Evolutionary conservation across 805 yeast species (phyloP), one percentile per base, ranked within the genome.

Genomic region (Saturnispora dispora): DNA sequence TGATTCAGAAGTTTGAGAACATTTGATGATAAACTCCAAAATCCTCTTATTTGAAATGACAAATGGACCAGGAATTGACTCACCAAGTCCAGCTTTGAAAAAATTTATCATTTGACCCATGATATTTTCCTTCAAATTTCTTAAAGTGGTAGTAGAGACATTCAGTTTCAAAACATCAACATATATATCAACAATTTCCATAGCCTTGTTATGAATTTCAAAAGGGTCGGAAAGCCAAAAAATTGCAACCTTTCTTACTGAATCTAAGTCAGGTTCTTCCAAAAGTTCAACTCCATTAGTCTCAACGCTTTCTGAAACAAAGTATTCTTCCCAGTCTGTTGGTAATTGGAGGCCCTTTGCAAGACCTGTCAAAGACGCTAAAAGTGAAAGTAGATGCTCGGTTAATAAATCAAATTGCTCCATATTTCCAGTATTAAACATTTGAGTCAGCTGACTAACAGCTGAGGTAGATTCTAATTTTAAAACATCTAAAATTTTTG

Each of bases 281-380:
- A 35, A 25, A 5, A 20, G 41, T 25, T 45, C 48, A 23, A 20
- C 44, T 11, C 32, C 39, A 9, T 36, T 28, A 13, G 10, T 10
- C 10, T 20, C 22, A 36, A 18, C 11, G 15, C 18, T 6, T 47
- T 27, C 45, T 7, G 44, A 7, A 3, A 30, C 68, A 41, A 65
- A 68, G 22, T 65, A 65, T 10, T 71, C 75, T 41, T 70, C 74
- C 46, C 60, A 55, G 23, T 82, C 88, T 39, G 73, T 80, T 0
- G 87, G 82, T 2, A 76, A 64, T 47, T 78, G 78, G 60, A 84
- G 64, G 0, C 89, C 88, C 51, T 81, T 83, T 0, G 88, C 93
- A 3, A 88, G 69, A 49, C 83, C 86, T n/a, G 74, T 73, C 0
- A 88, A 63, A 60, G 88, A 85, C 13, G 77, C 67, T 25, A 87